These are phyloP conservation scores for Neurospora sp. DNA, from an alignment of 495 filamentous ascomycete species.

Conservation along the genomic window DNA sequence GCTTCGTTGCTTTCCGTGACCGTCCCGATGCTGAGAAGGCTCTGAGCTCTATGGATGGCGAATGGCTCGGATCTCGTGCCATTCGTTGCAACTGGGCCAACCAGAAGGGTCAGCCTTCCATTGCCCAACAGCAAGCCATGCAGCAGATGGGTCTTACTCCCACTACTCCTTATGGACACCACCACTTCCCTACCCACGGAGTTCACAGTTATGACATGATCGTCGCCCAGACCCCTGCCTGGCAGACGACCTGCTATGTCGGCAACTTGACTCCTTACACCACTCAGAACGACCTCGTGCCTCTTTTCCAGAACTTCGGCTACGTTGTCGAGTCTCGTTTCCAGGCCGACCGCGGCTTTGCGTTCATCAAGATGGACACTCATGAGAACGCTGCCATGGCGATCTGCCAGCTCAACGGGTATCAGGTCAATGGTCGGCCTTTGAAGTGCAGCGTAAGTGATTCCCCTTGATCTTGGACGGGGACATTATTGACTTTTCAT, in stretches of 20 bases:
- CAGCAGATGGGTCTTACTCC: constrained; percentile 98
- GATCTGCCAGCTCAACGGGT: constrained; percentile 93
- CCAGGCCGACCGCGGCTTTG: constrained; percentile 95
- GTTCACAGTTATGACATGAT: constrained; percentile 98
- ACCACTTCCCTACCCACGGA: constrained; percentile 95
- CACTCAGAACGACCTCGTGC: constrained; percentile 87
- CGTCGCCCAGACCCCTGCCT: constrained; percentile 88
- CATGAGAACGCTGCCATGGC: constrained; percentile 98
- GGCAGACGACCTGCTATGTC: constrained; percentile 99
- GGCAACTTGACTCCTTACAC: constrained; percentile 98
- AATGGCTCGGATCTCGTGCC: constrained; percentile 97
- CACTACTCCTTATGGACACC: constrained; percentile 90
- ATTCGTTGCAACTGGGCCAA: constrained; percentile 99
- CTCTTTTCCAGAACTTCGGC: constrained; percentile 96
- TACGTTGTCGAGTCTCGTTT: constrained; percentile 96
- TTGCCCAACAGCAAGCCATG: constrained; percentile 95
- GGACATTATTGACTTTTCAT: constrained; percentile 16
- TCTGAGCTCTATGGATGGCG: constrained; percentile 93
- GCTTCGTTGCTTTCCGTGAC: constrained; percentile 96
- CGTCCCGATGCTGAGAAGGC: constrained; percentile 92
- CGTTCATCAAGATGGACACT: constrained; percentile 98
- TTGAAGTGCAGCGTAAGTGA: constrained; percentile 83
- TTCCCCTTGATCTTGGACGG: background rate
- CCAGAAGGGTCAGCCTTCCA: constrained; percentile 97
- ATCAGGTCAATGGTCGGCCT: constrained; percentile 94